Evolutionary conservation across 148 eudicot species (phyloP), one percentile per base, ranked within the genome.

Genomic region (Vaccinium vitisidaea): DNA sequence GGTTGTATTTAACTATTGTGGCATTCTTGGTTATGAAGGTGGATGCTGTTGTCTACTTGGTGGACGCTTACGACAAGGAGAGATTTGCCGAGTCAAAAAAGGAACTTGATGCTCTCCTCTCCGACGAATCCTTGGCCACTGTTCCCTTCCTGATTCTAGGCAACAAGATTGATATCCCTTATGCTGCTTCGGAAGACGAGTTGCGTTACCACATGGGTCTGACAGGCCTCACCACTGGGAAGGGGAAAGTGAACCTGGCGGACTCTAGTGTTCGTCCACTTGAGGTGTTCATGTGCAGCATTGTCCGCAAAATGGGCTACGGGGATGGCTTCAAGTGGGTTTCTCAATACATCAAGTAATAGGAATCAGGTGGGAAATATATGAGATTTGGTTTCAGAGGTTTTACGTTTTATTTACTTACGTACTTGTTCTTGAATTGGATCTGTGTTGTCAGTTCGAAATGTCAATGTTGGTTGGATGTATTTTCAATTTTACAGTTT

Each of bases 251-350:
- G 27, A 91, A 91, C 87, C 86, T 93, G 80, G 88, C 85, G 1
- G 96, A 91, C 39, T 88, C 98, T 4, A 88, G 92, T 61, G 93
- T 95, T 23, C 94, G 98, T 4, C 97, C 98, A 3, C 88, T 93
- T 61, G 98, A 95, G 88, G 93, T 95, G 8, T 95, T 91, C 91
- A 93, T 93, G 98, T 93, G 98, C 90, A 93, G 94, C 90, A 92
- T 95, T 16, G 98, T 93, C 32, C 88, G 92, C 84, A 93, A 95
- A 85, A 95, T 95, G 98, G 98, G 97, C 6, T 95, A 95, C 56
- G 98, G 98, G 11, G 98, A 95, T 58, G 97, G 97, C 58, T 95
- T 95, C 90, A 94, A 92, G 90, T 94, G 97, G 98, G 84, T 95
- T 52, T 94, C 97, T 75, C 98, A 94, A 84, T 95, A 95, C 87